Conservation (phyloP, 2,329 filamentous ascomycete species). For the Claviceps sp. region DNA sequence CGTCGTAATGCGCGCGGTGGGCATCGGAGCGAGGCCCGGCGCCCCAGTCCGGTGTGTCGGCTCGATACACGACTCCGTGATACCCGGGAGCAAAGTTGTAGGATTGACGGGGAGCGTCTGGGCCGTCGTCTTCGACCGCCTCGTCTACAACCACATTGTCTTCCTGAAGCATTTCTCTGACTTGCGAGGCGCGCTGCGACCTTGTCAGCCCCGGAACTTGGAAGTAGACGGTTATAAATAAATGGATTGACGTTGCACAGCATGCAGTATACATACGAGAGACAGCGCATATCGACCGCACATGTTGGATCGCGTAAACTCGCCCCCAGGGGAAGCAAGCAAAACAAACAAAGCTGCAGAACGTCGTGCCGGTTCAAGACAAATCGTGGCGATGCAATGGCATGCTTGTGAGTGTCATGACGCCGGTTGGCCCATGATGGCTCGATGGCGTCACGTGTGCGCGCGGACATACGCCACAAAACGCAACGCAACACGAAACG, state of each 20-base stretch:
- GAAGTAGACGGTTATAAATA: neutral
- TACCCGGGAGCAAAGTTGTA: conserved; percentile 92
- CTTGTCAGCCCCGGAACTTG: neutral
- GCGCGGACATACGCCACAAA: neutral
- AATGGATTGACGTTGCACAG: neutral
- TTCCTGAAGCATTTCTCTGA: conserved; percentile 59
- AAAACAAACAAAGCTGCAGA: too few species aligned
- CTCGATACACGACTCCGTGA: conserved; percentile 73
- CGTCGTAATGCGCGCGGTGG: neutral
- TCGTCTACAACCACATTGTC: conserved; percentile 62
- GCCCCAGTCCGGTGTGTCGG: conserved; percentile 52
- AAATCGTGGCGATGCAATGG: too few species aligned
- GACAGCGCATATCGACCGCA: conserved; percentile 24
- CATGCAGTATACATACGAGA: conserved; percentile 14
- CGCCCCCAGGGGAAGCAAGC: too few species aligned
- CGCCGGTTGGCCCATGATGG: neutral
- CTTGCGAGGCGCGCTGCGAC: conserved; percentile 57
- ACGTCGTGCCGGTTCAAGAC: too few species aligned
- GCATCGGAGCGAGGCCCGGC: conserved; percentile 24
- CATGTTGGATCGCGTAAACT: conserved; percentile 11
- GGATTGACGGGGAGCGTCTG: conserved; percentile 49
- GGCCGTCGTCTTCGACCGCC: conserved; percentile 49
- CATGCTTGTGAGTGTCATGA: too few species aligned
- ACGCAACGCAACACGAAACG: neutral
- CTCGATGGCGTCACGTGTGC: neutral